Evolutionary conservation across 2,329 filamentous ascomycete genomes (phyloP).

Genomic region (Aspergillus pseudoglaucus): DNA sequence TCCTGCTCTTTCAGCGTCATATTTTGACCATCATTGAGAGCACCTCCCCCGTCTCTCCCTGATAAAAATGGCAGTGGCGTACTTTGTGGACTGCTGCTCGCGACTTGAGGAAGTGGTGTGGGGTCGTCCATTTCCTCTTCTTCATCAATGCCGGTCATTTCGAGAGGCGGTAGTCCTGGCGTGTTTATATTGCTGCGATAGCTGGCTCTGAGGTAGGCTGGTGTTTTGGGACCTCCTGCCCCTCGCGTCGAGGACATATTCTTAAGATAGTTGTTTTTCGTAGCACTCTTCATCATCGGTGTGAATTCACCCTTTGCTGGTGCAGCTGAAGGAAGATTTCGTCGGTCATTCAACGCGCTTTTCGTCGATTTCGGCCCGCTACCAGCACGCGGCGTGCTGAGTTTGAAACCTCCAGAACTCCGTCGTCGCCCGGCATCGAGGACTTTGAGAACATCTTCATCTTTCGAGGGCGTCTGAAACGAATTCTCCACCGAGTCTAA

Average conservation of each 20-base stretch:
- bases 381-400: constrained; percentile 69
- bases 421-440: constrained; percentile 58
- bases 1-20: constrained; percentile 92
- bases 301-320: constrained; percentile 72
- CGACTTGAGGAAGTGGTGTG: constrained; percentile 69
- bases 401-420: constrained; percentile 48
- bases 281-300: constrained; percentile 73
- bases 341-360: constrained; percentile 58
- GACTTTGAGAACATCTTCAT: constrained; percentile 68
- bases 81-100: constrained; percentile 72
- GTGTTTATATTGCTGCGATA: constrained; percentile 64
- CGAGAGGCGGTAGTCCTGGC: constrained; percentile 66
- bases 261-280: constrained; percentile 60
- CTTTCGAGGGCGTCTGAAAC: constrained; percentile 72
- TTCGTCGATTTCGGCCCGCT: constrained; percentile 41
- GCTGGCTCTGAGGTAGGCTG: constrained; percentile 56
- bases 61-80: constrained; percentile 71
- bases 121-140: constrained; percentile 58
- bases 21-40: constrained; percentile 72
- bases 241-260: constrained; percentile 55
- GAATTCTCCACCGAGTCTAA: constrained; percentile 85
- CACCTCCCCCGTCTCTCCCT: constrained; percentile 57
- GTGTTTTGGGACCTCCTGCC: constrained; percentile 57
- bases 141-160: constrained; percentile 62
- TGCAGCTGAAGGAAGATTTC: constrained; percentile 60